Base-by-base conservation (phyloP, 108 stramenopile species). In the Epithemia pelagica region DNA sequence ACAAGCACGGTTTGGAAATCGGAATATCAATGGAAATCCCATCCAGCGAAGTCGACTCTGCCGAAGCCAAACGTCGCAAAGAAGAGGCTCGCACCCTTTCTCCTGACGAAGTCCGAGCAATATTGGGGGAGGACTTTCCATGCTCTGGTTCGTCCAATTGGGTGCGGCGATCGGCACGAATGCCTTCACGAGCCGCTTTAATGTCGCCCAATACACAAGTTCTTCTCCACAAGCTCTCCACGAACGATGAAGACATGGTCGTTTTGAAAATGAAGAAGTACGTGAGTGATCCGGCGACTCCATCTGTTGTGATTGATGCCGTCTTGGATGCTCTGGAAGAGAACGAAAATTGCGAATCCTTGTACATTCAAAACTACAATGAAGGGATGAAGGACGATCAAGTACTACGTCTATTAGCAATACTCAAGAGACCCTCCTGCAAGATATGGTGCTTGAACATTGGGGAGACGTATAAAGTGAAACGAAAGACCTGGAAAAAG, bases 341-440 rank as follows among this genome's bases (percentile, higher is more conserved):
- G 70, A 96, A 96, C 61, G 84, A 83, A 0, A 91, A 91, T 61
- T 94, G 92, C 67, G 88, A 96, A 62, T 88, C 92, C 1, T 72
- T 96, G 7, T 96, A 93, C 76, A 90, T 96, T 63, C 96, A 96
- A 83, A 96, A 96, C 67, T 94, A 92, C 55, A 94, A 94, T 62
- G 78, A 82, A 51, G 96, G 90, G 25, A 90, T 96, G 89, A 71
- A 76, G 22, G 92, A 95, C 57, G 70, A 86, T 22, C 96, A 96
- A 69, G 82, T 96, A 55, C 70, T 89, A 29, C 89, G 93, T 53
- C 77, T 96, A 32, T 70, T 95, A 10, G 68, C 75, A 63, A 82
- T 96, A 18, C 67, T 96, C 28, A 87, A 95, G 67, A 69, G 70
- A 8, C 84, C 88, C 1, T 77, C 80, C 20, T 90, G 90, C 73